phyloP scores from a whole-genome alignment of 768 basidiomycete species.

The Megacollybia marginata region DNA sequence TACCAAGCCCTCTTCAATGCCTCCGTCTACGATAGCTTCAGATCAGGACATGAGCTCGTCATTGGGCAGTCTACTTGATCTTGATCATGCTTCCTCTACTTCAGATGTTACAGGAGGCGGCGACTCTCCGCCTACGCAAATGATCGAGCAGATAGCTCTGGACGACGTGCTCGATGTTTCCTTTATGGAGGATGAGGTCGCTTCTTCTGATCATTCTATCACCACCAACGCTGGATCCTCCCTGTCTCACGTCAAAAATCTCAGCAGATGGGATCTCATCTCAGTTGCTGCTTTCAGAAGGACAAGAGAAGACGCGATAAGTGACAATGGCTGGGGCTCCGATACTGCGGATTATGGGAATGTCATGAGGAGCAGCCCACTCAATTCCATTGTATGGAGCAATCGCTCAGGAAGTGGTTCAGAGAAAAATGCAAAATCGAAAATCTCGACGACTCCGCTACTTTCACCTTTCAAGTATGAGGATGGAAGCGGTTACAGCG shows the following conservation, averaged over 20 bases:
- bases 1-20: not conserved
- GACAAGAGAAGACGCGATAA: constrained; percentile 22
- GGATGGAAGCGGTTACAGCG: constrained; percentile 20
- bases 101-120: too few relatives aligned
- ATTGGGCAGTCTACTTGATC: too few relatives aligned
- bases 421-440: constrained; percentile 2
- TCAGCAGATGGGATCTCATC: constrained; percentile 49
- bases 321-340: constrained; percentile 6
- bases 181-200: constrained; percentile 49
- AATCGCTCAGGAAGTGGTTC: not conserved
- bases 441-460: constrained; percentile 25
- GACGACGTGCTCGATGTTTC: constrained; percentile 75
- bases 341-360: constrained; percentile 11
- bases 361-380: constrained; percentile 23
- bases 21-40: constrained; percentile 9
- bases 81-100: too few relatives aligned
- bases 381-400: constrained; percentile 26
- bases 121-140: constrained; percentile 29
- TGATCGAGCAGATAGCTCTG: constrained; percentile 48
- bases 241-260: constrained; percentile 10
- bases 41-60: too few relatives aligned
- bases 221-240: not conserved
- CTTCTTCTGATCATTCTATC: constrained; percentile 22
- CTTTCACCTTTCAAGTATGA: constrained; percentile 26
- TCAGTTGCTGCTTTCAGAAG: constrained; percentile 45